Percentiles rank a stretch among this genome's conserved stretches.
Conservation (phyloP, 345 rosid species). For the Salix caprea region DNA sequence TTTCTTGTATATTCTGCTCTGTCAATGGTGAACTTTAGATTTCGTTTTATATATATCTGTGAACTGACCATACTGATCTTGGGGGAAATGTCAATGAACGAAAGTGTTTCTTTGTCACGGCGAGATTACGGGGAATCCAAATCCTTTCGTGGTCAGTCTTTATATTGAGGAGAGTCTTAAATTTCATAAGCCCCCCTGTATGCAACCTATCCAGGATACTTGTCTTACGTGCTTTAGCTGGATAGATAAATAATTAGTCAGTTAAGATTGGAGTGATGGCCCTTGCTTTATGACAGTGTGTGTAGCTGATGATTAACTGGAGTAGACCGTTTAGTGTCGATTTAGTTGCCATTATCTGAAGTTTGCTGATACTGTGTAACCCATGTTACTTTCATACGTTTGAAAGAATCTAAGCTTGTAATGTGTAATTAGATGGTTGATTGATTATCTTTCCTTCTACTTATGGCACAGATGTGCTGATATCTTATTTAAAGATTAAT, state of each 20-base stretch:
- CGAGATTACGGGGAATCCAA: background rate
- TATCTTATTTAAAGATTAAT: background rate
- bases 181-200: no score
- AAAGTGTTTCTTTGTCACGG: background rate
- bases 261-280: background rate
- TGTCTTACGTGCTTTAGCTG: background rate
- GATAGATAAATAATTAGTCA: background rate
- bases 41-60: background rate
- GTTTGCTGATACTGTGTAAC: background rate
- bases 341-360: background rate
- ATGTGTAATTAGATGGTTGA: background rate
- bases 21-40: background rate
- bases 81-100: background rate
- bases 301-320: no score
- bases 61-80: background rate
- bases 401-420: background rate
- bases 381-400: no score
- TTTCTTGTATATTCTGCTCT: background rate
- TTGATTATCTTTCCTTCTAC: background rate
- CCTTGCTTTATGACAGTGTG: background rate
- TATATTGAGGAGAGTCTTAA: background rate
- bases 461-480: background rate
- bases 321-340: background rate
- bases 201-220: background rate
- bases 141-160: background rate